Evolutionary conservation across 2,329 filamentous ascomycete genomes (phyloP).

Genomic region (Penicillium expansum): DNA sequence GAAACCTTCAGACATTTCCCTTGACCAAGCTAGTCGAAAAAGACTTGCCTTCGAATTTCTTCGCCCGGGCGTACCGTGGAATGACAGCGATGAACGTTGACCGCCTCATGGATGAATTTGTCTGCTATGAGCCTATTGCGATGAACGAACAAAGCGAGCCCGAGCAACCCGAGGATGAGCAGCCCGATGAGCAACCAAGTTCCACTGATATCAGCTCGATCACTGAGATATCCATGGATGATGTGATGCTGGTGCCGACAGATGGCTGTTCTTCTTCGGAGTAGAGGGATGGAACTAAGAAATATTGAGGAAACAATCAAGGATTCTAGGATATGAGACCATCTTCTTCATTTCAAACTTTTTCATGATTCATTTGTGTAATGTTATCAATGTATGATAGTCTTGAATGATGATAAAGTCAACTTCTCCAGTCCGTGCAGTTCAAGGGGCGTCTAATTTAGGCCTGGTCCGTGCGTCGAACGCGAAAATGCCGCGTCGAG

Average conservation of each 20-base stretch:
- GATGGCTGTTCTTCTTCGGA: background rate
- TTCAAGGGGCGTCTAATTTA: background rate
- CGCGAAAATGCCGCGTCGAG: slow-evolving; percentile 9
- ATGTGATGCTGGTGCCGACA: background rate
- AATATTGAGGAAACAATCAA: background rate
- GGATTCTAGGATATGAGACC: background rate
- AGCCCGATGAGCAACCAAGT: background rate
- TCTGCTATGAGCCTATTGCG: background rate
- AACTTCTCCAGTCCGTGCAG: background rate
- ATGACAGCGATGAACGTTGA: background rate
- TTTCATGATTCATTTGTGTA: too few relatives aligned
- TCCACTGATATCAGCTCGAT: background rate
- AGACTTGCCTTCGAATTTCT: background rate
- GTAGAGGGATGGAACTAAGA: background rate
- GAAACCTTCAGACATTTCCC: background rate
- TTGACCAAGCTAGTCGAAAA: background rate
- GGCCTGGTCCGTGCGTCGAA: slow-evolving; percentile 2
- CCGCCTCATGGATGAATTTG: background rate
- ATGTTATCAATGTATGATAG: background rate
- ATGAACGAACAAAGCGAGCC: background rate
- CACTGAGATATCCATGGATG: background rate
- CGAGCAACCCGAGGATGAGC: background rate
- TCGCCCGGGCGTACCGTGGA: background rate
- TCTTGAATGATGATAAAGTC: background rate
- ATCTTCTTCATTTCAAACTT: background rate